These are phyloP conservation scores for Pythium brachiatum DNA, from an alignment of 352 stramenopile genomes.

Conservation along the genomic window DNA sequence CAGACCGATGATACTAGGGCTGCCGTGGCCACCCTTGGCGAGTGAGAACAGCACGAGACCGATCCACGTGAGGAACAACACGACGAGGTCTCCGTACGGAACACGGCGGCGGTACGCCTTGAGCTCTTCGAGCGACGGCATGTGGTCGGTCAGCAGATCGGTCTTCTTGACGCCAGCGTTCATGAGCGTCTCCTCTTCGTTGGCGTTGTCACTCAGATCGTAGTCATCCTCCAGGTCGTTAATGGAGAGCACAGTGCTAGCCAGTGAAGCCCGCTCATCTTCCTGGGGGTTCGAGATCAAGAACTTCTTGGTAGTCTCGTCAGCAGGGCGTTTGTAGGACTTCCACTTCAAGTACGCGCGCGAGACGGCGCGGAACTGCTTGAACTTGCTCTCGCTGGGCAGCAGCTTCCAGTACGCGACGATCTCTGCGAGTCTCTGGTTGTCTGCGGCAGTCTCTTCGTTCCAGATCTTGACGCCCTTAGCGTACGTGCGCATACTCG, in stretches of 20 bases:
- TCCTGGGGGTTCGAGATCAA: constrained; percentile 43
- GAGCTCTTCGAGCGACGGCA: constrained; percentile 48
- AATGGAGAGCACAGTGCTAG: constrained; percentile 29
- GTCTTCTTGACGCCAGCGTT: constrained; percentile 43
- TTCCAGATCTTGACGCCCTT: constrained; percentile 73
- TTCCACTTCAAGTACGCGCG: constrained; percentile 76
- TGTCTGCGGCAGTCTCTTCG: constrained; percentile 55
- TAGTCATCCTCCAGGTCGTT: constrained; percentile 27
- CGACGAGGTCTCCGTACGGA: constrained; percentile 53
- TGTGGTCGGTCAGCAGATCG: constrained; percentile 22
- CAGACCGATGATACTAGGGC: constrained; percentile 68
- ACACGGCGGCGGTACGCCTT: constrained; percentile 47
- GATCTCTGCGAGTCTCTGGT: constrained; percentile 41
- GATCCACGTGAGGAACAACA: constrained; percentile 79
- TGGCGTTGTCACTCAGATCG: constrained; percentile 34
- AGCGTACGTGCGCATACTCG: constrained; percentile 51
- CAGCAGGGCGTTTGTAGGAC: constrained; percentile 44
- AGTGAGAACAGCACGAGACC: constrained; percentile 77
- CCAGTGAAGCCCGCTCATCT: constrained; percentile 24
- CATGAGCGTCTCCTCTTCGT: constrained; percentile 58
- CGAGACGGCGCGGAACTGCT: constrained; percentile 63
- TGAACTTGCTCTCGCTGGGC: constrained; percentile 63
- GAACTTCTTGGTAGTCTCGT: constrained; percentile 18
- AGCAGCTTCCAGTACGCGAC: constrained; percentile 68
- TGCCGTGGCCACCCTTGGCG: constrained; percentile 73